Evolutionary conservation across 2,329 filamentous ascomycete species (phyloP).

Genomic region (Gyromitra esculenta): DNA sequence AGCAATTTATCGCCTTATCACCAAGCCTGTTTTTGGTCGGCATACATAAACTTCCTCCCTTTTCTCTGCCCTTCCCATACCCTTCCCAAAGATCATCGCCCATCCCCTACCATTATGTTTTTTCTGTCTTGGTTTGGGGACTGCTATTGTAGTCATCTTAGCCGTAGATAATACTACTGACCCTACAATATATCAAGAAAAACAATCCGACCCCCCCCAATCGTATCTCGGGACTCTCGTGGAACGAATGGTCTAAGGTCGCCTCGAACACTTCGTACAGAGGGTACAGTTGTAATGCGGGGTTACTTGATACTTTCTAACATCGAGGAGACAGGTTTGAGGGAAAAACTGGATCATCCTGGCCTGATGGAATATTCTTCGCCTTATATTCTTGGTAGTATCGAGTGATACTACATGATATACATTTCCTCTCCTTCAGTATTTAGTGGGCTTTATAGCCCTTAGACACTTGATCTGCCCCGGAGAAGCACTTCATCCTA

Average conservation of each 20-base stretch:
- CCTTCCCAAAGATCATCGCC: background rate
- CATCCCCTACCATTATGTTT: background rate
- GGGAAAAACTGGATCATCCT: background rate
- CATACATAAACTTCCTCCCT: background rate
- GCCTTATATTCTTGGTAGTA: background rate
- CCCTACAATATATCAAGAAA: slow-evolving; percentile 1
- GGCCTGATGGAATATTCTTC: background rate
- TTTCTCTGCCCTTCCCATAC: too few relatives aligned
- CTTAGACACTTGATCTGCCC: background rate
- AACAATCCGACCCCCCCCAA: background rate
- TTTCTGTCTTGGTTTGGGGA: background rate
- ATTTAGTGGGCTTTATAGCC: background rate
- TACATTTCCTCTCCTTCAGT: background rate
- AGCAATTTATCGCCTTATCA: slow-evolving; percentile 1
- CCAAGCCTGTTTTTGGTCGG: background rate
- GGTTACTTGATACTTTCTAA: background rate
- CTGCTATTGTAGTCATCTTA: slow-evolving; percentile 1
- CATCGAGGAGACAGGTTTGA: background rate
- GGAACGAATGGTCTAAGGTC: background rate
- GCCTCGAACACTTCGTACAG: background rate
- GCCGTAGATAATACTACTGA: background rate
- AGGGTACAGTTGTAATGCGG: background rate
- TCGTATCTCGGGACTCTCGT: background rate
- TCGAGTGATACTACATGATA: slow-evolving; percentile 4
- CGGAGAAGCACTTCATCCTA: too few relatives aligned